Percentiles rank a stretch among this genome's conserved stretches.
phyloP scores from a whole-genome alignment of 257 asterid species.

The Gardenia jasminoides region DNA sequence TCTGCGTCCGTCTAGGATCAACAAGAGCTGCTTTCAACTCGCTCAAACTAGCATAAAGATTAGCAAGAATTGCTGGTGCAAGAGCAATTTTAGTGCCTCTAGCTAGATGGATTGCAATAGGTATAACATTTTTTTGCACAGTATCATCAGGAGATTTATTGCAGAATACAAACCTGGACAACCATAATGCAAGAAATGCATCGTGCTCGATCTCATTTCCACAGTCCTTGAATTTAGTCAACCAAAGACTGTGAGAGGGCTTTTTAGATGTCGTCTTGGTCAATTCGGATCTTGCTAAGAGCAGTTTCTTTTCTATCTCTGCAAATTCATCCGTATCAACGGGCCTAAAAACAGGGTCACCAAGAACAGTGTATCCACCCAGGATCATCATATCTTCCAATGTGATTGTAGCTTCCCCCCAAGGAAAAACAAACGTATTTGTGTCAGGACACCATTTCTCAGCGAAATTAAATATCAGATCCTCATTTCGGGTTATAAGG shows the following conservation, averaged over 20 bases:
- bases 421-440: constrained; percentile 39
- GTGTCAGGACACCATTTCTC: constrained; percentile 44
- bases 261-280: neutral
- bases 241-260: constrained; percentile 24
- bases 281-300: neutral
- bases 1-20: neutral
- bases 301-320: constrained; percentile 1
- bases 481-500: constrained; percentile 1
- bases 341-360: constrained; percentile 26
- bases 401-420: constrained; percentile 51
- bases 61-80: constrained; percentile 39
- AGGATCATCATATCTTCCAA: constrained; percentile 40
- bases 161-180: constrained; percentile 29
- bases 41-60: constrained; percentile 34
- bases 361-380: constrained; percentile 41
- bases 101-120: constrained; percentile 32
- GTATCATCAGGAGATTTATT: constrained; percentile 9
- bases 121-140: constrained; percentile 18
- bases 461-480: constrained; percentile 27
- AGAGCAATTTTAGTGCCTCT: constrained; percentile 37
- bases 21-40: constrained; percentile 26
- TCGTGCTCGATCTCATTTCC: constrained; percentile 36
- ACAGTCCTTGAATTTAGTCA: constrained; percentile 26
- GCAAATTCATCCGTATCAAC: constrained; percentile 8
- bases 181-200: constrained; percentile 46